phyloP scores from a whole-genome alignment of 2,329 filamentous ascomycete species.

The Exophiala xenobiotica region DNA sequence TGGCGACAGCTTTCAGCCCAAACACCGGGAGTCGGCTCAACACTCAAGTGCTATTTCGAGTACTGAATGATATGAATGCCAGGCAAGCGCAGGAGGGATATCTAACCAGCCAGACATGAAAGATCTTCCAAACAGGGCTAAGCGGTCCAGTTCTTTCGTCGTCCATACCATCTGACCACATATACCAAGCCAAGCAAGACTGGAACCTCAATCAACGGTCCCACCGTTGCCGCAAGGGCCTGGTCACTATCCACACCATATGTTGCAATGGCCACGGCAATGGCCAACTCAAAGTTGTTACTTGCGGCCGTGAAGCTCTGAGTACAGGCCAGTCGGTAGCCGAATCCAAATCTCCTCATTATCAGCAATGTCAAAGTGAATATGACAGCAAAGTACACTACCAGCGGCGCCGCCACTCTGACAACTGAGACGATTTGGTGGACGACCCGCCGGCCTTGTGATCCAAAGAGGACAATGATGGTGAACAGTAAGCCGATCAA shows the following conservation, averaged over 20 bases:
- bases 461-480: slow-evolving; percentile 81
- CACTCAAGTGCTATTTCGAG: slow-evolving; percentile 44
- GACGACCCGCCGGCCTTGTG: slow-evolving; percentile 73
- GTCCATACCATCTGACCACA: slow-evolving; percentile 55
- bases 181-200: slow-evolving; percentile 77
- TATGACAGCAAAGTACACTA: slow-evolving; percentile 76
- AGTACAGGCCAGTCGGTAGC: slow-evolving; percentile 68
- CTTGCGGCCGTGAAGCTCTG: slow-evolving; percentile 88
- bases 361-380: slow-evolving; percentile 69
- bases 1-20: no score
- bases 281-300: slow-evolving; percentile 91
- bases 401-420: slow-evolving; percentile 73
- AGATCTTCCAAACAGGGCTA: background rate
- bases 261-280: slow-evolving; percentile 79
- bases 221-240: slow-evolving; percentile 78
- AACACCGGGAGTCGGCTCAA: slow-evolving; percentile 42
- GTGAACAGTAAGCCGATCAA: slow-evolving; percentile 83
- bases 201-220: slow-evolving; percentile 82
- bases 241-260: slow-evolving; percentile 77
- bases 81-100: background rate
- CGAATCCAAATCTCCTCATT: slow-evolving; percentile 66
- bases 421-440: slow-evolving; percentile 81
- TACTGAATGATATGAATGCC: slow-evolving; percentile 39
- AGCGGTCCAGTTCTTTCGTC: slow-evolving; percentile 6
- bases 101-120: background rate